Conservation (phyloP, 768 basidiomycete genomes). For the Tubosaeta brunneosetosa region DNA sequence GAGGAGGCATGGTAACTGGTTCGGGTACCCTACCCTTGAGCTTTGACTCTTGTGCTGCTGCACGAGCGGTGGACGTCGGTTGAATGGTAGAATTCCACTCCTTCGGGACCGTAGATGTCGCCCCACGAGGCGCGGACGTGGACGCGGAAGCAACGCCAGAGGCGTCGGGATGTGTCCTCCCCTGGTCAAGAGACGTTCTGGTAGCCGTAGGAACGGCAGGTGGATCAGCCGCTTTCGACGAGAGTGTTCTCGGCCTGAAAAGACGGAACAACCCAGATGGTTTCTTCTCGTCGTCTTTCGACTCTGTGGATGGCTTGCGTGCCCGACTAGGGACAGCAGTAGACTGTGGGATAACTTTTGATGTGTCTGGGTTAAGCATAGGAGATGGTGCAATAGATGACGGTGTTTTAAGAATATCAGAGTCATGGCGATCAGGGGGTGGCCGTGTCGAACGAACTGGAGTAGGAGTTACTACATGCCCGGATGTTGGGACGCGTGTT, state of each 20-base stretch:
- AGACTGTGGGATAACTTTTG: constrained; percentile 4
- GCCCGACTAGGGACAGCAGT: constrained; percentile 16
- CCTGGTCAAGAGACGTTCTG: constrained; percentile 20
- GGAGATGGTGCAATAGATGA: constrained; percentile 57
- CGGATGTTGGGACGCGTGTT: constrained; percentile 27
- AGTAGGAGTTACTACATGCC: constrained; percentile 29
- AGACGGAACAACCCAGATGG: constrained; percentile 26
- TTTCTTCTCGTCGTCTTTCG: constrained; percentile 33
- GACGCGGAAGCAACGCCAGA: neutral
- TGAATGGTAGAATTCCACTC: constrained; percentile 9
- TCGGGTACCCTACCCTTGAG: constrained; percentile 16
- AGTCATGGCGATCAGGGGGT: constrained; percentile 39
- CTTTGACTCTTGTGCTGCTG: constrained; percentile 13
- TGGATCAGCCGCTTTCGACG: constrained; percentile 26
- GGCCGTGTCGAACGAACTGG: constrained; percentile 23
- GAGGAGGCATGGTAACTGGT: constrained; percentile 28
- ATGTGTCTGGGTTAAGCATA: constrained; percentile 34
- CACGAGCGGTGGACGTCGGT: constrained; percentile 4
- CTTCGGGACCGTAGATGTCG: constrained; percentile 11
- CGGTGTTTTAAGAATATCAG: constrained; percentile 54
- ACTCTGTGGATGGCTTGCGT: constrained; percentile 28
- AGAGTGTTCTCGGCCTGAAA: constrained; percentile 30
- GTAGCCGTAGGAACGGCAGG: constrained; percentile 17
- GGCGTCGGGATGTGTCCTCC: constrained; percentile 9
- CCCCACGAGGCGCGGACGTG: constrained; percentile 12